Evolutionary conservation across 345 rosid species (phyloP).

Genomic region (Ailanthus altissimus): DNA sequence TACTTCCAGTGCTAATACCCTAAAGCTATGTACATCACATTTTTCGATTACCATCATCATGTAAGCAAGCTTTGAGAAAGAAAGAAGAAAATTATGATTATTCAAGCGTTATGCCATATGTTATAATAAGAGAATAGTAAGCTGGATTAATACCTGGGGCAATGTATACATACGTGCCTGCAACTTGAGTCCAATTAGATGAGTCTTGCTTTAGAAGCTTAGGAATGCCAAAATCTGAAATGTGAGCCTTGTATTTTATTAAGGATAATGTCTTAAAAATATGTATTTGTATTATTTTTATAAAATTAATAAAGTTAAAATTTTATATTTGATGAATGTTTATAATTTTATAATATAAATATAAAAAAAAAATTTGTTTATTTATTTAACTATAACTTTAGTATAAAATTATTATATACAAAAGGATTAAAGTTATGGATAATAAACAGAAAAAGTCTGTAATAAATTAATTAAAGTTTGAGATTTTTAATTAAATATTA

Average conservation of each 20-base stretch:
- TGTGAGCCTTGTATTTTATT: conserved; percentile 25
- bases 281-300: no score
- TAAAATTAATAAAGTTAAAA: no score
- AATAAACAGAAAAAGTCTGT: no score
- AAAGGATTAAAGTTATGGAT: no score
- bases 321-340: no score
- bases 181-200: conserved; percentile 29
- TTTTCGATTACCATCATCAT: conserved; percentile 31
- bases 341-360: no score
- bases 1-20: conserved; percentile 31
- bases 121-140: background rate
- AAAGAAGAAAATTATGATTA: background rate
- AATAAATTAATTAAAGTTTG: no score
- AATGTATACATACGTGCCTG: conserved; percentile 19
- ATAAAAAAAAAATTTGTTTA: no score
- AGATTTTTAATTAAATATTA: no score
- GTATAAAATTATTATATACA: no score
- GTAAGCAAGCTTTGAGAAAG: conserved; percentile 34
- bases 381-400: no score
- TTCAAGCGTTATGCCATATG: background rate
- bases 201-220: conserved; percentile 25
- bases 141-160: conserved; percentile 30
- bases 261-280: no score
- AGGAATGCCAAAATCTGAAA: conserved; percentile 19
- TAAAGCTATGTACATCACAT: conserved; percentile 36